A percentile compares a stretch with the other conserved stretches of the same genome.
Evolutionary conservation across 192 early-diverging fungal genomes (phyloP).

Genomic region (Coemansia umbellata): DNA sequence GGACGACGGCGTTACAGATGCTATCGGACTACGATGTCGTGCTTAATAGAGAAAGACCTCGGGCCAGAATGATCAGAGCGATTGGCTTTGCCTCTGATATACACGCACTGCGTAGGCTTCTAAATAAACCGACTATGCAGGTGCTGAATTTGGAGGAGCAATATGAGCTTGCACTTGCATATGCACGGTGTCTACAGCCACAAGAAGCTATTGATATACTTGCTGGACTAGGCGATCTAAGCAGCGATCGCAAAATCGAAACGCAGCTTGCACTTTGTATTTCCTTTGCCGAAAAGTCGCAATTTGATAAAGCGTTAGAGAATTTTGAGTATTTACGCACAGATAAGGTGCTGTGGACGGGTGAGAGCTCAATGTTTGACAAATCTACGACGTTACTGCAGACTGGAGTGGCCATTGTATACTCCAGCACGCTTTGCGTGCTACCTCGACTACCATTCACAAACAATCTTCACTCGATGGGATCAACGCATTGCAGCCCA

Average conservation of each 20-base stretch:
- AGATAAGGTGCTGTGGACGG: background rate
- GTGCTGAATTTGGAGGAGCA: background rate
- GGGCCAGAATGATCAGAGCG: slow-evolving; percentile 9
- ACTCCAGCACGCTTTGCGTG: slow-evolving; percentile 17
- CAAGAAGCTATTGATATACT: background rate
- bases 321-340: background rate
- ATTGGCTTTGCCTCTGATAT: slow-evolving; percentile 27
- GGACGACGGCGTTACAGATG: slow-evolving; percentile 36
- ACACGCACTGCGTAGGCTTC: background rate
- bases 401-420: slow-evolving; percentile 8
- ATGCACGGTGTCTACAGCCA: slow-evolving; percentile 32
- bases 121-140: background rate
- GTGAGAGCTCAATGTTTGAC: slow-evolving; percentile 4
- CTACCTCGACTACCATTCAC: slow-evolving; percentile 34
- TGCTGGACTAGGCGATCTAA: background rate
- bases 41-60: background rate
- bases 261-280: slow-evolving; percentile 13
- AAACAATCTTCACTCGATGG: slow-evolving; percentile 27
- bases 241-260: slow-evolving; percentile 14
- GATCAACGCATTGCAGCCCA: slow-evolving; percentile 20
- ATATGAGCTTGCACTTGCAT: slow-evolving; percentile 24
- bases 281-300: slow-evolving; percentile 19
- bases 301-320: slow-evolving; percentile 5
- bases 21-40: slow-evolving; percentile 13
- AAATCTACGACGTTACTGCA: background rate